phyloP scores from a whole-genome alignment of 176 grass and related monocot genomes.

The Musa troglodytarum region DNA sequence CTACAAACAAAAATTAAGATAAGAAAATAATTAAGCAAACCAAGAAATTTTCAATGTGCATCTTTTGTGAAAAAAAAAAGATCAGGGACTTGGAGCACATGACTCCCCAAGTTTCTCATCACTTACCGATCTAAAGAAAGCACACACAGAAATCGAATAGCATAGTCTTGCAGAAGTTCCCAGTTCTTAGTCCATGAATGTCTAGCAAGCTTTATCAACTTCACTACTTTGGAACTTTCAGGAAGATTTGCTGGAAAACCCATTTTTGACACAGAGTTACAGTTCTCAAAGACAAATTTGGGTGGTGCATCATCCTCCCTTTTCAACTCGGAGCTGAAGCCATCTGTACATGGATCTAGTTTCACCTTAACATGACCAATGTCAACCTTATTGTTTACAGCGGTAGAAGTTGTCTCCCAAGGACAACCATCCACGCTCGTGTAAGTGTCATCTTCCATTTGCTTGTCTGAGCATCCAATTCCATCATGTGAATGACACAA shows the following conservation, averaged over 20 bases:
- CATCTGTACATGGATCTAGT: constrained; percentile 32
- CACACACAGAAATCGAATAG: constrained; percentile 91
- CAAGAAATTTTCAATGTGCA: too few relatives aligned
- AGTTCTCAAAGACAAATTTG: constrained; percentile 24
- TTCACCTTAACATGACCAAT: constrained; percentile 48
- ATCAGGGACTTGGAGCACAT: background rate
- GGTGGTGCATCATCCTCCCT: constrained; percentile 16
- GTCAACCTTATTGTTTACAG: constrained; percentile 28
- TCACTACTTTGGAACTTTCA: constrained; percentile 57
- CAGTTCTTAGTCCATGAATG: constrained; percentile 82
- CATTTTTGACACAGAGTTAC: constrained; percentile 17
- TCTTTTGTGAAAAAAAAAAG: too few relatives aligned
- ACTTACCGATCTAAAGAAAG: constrained; percentile 95
- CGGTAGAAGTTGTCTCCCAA: constrained; percentile 20
- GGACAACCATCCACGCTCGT: constrained; percentile 32
- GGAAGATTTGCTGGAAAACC: constrained; percentile 38
- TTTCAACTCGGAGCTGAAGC: constrained; percentile 22
- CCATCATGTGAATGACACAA: constrained; percentile 21
- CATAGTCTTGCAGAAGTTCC: constrained; percentile 96
- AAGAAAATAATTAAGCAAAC: constrained; percentile 6
- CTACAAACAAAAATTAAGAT: constrained; percentile 25
- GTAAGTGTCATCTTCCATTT: constrained; percentile 26
- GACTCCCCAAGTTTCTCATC: constrained; percentile 10
- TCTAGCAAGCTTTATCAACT: constrained; percentile 64
- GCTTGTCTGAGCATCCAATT: constrained; percentile 29